Conservation (phyloP, 2,329 filamentous ascomycete species). For the Exophiala lecanii-corni region DNA sequence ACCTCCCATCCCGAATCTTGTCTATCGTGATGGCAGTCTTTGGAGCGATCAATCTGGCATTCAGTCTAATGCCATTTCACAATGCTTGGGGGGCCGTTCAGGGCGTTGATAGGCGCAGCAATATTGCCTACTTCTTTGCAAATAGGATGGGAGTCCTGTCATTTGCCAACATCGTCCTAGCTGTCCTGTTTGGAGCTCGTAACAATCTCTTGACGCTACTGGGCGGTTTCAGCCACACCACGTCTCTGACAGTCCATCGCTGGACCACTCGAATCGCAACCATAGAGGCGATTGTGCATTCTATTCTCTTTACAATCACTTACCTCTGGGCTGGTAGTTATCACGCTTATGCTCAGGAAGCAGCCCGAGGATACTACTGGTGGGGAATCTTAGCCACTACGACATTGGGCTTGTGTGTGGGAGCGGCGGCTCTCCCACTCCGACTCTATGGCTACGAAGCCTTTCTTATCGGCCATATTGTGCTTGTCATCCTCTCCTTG, state of each 20-base stretch:
- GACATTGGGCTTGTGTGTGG: slow-evolving; percentile 25
- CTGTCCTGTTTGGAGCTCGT: neutral
- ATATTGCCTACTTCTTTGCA: too few species aligned
- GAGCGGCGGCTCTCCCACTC: slow-evolving; percentile 29
- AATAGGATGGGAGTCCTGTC: neutral
- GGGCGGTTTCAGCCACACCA: neutral
- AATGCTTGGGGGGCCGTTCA: too few species aligned
- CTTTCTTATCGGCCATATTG: slow-evolving; percentile 34
- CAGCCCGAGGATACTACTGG: slow-evolving; percentile 13
- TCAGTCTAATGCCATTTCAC: too few species aligned
- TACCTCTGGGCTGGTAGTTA: neutral
- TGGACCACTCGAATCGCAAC: neutral
- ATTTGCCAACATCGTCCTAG: neutral
- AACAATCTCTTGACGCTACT: neutral
- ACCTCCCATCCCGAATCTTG: too few species aligned
- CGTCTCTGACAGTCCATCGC: neutral
- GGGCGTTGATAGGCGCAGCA: too few species aligned
- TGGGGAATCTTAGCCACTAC: slow-evolving; percentile 38
- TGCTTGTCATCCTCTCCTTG: slow-evolving; percentile 30
- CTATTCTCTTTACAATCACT: neutral
- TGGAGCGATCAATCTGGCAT: too few species aligned
- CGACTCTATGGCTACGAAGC: slow-evolving; percentile 32
- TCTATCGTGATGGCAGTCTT: too few species aligned
- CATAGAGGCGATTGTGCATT: neutral
- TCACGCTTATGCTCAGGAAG: slow-evolving; percentile 6